These are phyloP conservation scores for Cryphonectria japonica DNA, from an alignment of 2,329 filamentous ascomycete species.

Conservation along the genomic window DNA sequence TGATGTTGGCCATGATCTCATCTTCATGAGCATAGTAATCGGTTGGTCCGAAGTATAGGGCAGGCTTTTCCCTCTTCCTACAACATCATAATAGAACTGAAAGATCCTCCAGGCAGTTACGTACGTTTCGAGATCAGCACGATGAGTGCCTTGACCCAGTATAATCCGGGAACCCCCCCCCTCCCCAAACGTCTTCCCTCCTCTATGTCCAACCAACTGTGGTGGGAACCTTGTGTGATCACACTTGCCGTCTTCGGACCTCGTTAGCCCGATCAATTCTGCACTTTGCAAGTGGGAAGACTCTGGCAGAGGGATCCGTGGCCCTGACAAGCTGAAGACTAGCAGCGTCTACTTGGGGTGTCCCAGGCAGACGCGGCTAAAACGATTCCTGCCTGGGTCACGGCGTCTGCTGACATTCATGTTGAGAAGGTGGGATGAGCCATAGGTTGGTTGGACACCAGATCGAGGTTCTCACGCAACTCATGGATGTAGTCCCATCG, in stretches of 20 bases:
- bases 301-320: not conserved
- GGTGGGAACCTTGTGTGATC: not conserved
- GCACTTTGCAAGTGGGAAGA: not conserved
- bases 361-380: constrained; percentile 3
- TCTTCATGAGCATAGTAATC: not conserved
- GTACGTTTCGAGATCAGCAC: not conserved
- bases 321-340: not conserved
- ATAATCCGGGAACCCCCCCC: not conserved
- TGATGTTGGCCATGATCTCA: not conserved
- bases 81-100: not conserved
- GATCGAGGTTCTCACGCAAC: not conserved
- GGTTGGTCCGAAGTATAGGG: not conserved
- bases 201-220: not conserved
- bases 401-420: not conserved
- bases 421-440: not conserved
- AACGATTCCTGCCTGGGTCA: not conserved
- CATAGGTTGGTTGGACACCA: not conserved
- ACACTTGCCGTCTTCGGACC: not conserved
- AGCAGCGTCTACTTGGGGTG: not conserved
- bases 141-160: not conserved
- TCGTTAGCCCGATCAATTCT: not conserved
- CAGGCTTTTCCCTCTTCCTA: not conserved
- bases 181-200: not conserved
- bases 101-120: not conserved
- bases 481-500: not conserved